Evolutionary conservation across 2,329 filamentous ascomycete genomes (phyloP).

Genomic region (Ceratocystis albifundus): DNA sequence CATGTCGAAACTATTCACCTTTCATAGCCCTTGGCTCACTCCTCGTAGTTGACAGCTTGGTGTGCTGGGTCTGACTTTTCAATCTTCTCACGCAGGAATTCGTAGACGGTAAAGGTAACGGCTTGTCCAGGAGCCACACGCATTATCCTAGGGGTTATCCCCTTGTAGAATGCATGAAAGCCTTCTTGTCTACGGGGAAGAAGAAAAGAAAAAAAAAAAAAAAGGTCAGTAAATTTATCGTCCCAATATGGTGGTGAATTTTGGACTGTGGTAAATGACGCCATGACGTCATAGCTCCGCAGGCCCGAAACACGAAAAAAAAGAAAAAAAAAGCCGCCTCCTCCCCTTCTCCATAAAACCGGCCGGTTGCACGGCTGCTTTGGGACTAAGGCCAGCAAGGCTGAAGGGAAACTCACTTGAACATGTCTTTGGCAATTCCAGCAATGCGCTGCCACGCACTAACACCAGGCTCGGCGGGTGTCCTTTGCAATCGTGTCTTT

Average conservation of each 20-base stretch:
- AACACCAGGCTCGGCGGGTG: conserved; percentile 67
- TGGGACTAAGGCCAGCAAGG: not conserved
- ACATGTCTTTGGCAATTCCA: conserved; percentile 70
- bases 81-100: conserved; percentile 60
- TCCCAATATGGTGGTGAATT: not conserved
- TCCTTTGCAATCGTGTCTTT: conserved; percentile 92
- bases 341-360: not conserved
- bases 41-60: conserved; percentile 16
- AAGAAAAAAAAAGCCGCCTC: too few species aligned
- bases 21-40: conserved; percentile 4
- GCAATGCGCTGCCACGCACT: conserved; percentile 69
- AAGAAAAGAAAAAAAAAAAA: not conserved
- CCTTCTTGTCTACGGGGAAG: conserved; percentile 62
- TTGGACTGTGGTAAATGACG: not conserved
- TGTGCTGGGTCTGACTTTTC: conserved; percentile 37
- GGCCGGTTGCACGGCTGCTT: not conserved
- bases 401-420: conserved; percentile 44
- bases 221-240: conserved; percentile 17
- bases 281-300: conserved; percentile 22
- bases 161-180: conserved; percentile 92
- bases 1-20: not conserved
- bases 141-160: conserved; percentile 96
- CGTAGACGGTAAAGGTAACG: conserved; percentile 65
- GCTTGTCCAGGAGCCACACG: conserved; percentile 91
- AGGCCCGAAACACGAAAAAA: not conserved